Percentiles rank a stretch among this genome's conserved stretches.
These are phyloP conservation scores for Yamadazyma trypodendri DNA, from an alignment of 1,139 yeast species.

Conservation along the genomic window DNA sequence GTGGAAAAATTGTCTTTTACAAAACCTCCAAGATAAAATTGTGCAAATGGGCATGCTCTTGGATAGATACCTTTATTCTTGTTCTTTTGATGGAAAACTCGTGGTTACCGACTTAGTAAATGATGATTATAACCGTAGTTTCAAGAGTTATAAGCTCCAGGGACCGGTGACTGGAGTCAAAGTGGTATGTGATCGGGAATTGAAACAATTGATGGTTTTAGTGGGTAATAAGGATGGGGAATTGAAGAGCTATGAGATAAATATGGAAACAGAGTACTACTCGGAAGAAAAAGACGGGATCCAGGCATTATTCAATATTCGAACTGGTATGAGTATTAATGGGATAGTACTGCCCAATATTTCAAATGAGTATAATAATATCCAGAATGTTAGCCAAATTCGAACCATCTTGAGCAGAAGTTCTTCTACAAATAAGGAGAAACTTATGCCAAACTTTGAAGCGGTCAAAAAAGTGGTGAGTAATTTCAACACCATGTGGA, in stretches of 20 bases:
- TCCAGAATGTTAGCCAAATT: slow-evolving; percentile 7
- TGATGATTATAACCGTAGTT: slow-evolving; percentile 35
- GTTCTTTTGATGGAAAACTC: slow-evolving; percentile 45
- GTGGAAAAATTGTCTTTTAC: slow-evolving; percentile 31
- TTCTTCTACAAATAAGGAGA: neutral
- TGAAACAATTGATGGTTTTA: slow-evolving; percentile 23
- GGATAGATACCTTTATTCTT: slow-evolving; percentile 38
- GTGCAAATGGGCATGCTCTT: slow-evolving; percentile 28
- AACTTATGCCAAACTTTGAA: slow-evolving; percentile 7
- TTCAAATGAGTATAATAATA: neutral
- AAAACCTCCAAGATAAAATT: slow-evolving; percentile 15
- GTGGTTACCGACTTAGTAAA: slow-evolving; percentile 44
- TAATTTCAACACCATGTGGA: slow-evolving; percentile 9
- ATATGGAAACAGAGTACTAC: slow-evolving; percentile 4
- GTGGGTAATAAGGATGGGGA: slow-evolving; percentile 50
- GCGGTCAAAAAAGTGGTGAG: neutral
- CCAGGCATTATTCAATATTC: neutral
- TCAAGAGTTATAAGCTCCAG: slow-evolving; percentile 28
- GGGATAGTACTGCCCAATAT: neutral
- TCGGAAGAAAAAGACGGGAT: neutral
- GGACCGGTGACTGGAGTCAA: slow-evolving; percentile 38
- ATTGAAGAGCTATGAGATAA: slow-evolving; percentile 29
- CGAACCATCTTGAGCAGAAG: slow-evolving; percentile 6
- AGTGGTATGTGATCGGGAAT: slow-evolving; percentile 16
- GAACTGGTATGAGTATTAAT: neutral